Evolutionary conservation across 2,329 filamentous ascomycete genomes (phyloP), one percentile per base, ranked within the genome.

Genomic region (Xylariales sp.): DNA sequence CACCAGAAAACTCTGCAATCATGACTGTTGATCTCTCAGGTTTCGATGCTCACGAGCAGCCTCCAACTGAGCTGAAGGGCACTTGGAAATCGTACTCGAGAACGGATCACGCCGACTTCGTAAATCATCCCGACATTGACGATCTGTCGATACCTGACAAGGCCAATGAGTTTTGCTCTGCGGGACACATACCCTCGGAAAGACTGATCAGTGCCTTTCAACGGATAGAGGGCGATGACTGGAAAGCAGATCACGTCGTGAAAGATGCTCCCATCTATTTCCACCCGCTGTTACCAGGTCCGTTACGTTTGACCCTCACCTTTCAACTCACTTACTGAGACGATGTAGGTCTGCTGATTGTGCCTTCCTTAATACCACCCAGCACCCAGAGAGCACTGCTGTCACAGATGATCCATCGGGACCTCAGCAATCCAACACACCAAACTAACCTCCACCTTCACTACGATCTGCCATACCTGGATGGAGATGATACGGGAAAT

Each of bases 381-480:
- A 55, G 67, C 5, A 70, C 86, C 11, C 93, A 98, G 60, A 67
- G 73, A 45, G 65, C 69, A 27, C 71, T 97, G 3, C 73, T 97
- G 4, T 78, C 79, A 32, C 80, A 78, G 41, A 74, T 95, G 47
- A 70, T 96, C 21, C 87, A 94, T 63, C 76, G 71, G 18, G 86
- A 95, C 60, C 76, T 95, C 12, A 80, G 81, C 46, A 78, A 85
- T 49, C 78, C 81, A 3, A 59, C 68, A 4, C 89, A 97, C 59
- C 78, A 86, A 56, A 97, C 90, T 39, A 98, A 97, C 62, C 69
- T 97, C n/a, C 86, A 94, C 62, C 72, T 88, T 2, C 87, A 94
- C 63, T 88, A 91, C 62, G 58, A 80, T 22, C 60, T 95, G 5
- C 71, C 77, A 5, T 90, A 91, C 52, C 60, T 58, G 4, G 41